Evolutionary conservation across 805 yeast species (phyloP).

Genomic region (Saturnispora kantuleensis): DNA sequence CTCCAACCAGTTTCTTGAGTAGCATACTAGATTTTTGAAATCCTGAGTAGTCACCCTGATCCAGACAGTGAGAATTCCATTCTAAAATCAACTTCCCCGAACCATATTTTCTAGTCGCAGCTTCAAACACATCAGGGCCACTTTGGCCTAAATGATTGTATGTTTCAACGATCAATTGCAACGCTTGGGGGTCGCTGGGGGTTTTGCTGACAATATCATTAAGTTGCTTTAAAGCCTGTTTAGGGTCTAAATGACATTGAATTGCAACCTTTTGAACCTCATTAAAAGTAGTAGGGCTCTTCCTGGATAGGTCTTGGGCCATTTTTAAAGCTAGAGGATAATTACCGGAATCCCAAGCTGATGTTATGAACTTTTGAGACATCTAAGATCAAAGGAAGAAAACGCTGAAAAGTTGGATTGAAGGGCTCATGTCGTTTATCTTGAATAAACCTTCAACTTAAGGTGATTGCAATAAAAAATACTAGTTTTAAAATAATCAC

Average conservation of each 20-base stretch:
- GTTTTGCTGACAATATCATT: slow-evolving; percentile 24
- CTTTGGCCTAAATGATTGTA: slow-evolving; percentile 29
- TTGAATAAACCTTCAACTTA: not conserved
- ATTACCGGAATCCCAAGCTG: slow-evolving; percentile 33
- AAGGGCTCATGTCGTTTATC: not conserved
- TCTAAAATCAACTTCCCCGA: slow-evolving; percentile 34
- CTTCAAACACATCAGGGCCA: slow-evolving; percentile 44
- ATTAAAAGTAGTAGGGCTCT: slow-evolving; percentile 50
- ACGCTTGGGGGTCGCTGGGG: slow-evolving; percentile 48
- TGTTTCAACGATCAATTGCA: slow-evolving; percentile 37
- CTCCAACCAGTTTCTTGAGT: slow-evolving; percentile 24
- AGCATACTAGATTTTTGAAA: slow-evolving; percentile 47
- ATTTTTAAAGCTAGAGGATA: slow-evolving; percentile 43
- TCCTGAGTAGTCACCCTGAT: slow-evolving; percentile 36
- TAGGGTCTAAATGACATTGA: slow-evolving; percentile 26
- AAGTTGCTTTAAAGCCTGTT: slow-evolving; percentile 27
- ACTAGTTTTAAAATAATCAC: no score
- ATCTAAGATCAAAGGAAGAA: slow-evolving; percentile 8
- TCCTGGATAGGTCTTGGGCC: slow-evolving; percentile 37
- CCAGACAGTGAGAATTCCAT: slow-evolving; percentile 51
- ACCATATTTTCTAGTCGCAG: slow-evolving; percentile 48
- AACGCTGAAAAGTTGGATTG: not conserved
- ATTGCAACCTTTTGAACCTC: slow-evolving; percentile 34
- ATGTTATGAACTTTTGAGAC: slow-evolving; percentile 19
- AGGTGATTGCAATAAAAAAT: no score